Conservation (phyloP, 2,329 filamentous ascomycete species). For the Xylaria sp. region DNA sequence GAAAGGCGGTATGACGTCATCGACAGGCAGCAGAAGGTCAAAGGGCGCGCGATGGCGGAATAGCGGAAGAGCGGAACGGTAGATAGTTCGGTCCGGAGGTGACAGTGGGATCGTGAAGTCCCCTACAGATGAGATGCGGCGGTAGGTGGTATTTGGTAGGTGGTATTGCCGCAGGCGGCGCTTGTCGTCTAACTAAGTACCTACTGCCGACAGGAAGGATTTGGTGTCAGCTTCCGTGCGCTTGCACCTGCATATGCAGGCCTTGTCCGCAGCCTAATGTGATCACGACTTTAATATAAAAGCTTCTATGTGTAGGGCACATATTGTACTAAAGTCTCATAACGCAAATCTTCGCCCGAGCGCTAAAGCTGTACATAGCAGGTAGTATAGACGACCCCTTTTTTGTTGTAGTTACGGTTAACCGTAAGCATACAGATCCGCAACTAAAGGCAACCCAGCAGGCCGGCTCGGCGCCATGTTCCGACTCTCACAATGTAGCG, state of each 20-base stretch:
- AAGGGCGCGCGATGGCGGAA: neutral
- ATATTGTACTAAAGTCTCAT: neutral
- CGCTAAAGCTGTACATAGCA: neutral
- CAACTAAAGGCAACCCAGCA: neutral
- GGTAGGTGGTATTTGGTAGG: neutral
- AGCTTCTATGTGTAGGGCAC: neutral
- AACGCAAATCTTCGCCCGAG: neutral
- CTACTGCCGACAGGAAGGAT: neutral
- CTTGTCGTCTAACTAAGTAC: neutral
- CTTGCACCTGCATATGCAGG: conserved; percentile 1
- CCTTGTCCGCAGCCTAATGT: neutral
- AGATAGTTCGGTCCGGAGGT: neutral
- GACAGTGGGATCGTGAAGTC: neutral
- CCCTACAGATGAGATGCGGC: neutral
- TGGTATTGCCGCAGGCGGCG: neutral
- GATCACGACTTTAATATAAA: neutral
- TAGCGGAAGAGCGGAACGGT: neutral
- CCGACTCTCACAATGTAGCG: too few species aligned
- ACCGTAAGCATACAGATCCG: neutral
- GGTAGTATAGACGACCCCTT: neutral
- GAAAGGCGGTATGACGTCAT: conserved; percentile 30
- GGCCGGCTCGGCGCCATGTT: neutral
- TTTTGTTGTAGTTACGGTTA: neutral
- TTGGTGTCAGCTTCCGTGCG: neutral
- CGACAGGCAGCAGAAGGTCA: neutral